Conservation (phyloP, 768 basidiomycete genomes). For the Pleurotus cornucopiae region DNA sequence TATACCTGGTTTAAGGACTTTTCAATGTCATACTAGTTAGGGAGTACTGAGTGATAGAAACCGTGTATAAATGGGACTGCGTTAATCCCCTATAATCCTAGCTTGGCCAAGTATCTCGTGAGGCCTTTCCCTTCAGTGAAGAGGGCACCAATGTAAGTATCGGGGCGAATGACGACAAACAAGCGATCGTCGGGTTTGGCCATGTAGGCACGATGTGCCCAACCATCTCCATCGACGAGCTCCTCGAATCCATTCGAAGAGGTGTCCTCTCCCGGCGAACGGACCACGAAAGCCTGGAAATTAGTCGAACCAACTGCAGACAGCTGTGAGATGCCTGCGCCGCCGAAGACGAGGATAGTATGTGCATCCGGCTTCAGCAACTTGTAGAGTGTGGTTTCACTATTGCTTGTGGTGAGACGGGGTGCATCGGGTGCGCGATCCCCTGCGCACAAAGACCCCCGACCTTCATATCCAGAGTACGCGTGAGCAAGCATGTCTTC, state of each 20-base stretch:
- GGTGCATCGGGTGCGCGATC: constrained; percentile 24
- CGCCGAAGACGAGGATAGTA: constrained; percentile 10
- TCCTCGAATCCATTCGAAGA: not conserved
- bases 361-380: constrained; percentile 11
- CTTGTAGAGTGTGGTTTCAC: constrained; percentile 11
- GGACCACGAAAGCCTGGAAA: not conserved
- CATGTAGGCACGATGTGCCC: constrained; percentile 8
- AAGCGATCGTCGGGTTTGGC: not conserved
- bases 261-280: not conserved
- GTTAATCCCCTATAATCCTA: too few relatives aligned
- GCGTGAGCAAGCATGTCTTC: constrained; percentile 11
- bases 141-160: constrained; percentile 17
- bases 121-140: too few relatives aligned
- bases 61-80: too few relatives aligned
- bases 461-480: constrained; percentile 12
- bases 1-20: constrained; percentile 77
- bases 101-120: too few relatives aligned
- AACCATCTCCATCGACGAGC: not conserved
- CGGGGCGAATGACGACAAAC: constrained; percentile 15
- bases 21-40: constrained; percentile 32
- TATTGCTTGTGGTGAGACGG: constrained; percentile 2
- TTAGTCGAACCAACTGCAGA: not conserved
- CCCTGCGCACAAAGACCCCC: constrained; percentile 15
- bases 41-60: too few relatives aligned
- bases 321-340: not conserved